A percentile compares a stretch with the other conserved stretches of the same genome.
These are phyloP conservation scores for Linum trigynum DNA, from an alignment of 345 rosid species.

Conservation along the genomic window DNA sequence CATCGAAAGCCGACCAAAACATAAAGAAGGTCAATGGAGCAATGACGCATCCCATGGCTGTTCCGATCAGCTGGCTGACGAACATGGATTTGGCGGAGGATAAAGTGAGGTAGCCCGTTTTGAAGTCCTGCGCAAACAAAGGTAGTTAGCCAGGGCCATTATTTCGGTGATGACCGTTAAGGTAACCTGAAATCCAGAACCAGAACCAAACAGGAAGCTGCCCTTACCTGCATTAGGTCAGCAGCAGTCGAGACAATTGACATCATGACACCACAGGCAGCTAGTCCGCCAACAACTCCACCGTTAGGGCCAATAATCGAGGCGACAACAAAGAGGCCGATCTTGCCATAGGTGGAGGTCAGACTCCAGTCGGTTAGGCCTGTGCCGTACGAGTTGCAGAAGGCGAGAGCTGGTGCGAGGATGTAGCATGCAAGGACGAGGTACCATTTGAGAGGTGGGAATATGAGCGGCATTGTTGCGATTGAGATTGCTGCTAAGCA, in stretches of 20 bases:
- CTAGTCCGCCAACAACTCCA: constrained; percentile 83
- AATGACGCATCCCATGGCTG: constrained; percentile 82
- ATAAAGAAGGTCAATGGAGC: constrained; percentile 89
- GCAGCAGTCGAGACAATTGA: constrained; percentile 87
- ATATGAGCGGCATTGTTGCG: constrained; percentile 55
- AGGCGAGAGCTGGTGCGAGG: constrained; percentile 87
- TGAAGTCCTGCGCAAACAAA: constrained; percentile 43
- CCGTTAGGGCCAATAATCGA: constrained; percentile 70
- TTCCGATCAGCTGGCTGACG: constrained; percentile 71
- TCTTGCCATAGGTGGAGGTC: constrained; percentile 82
- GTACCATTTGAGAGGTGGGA: constrained; percentile 84
- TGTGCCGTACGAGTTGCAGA: constrained; percentile 82
- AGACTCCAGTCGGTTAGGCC: constrained; percentile 85
- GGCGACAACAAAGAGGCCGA: constrained; percentile 80
- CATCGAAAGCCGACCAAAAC: constrained; percentile 78
- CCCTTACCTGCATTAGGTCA: constrained; percentile 56
- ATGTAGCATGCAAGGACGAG: constrained; percentile 67
- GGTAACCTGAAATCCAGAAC: too few relatives aligned
- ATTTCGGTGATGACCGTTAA: too few relatives aligned
- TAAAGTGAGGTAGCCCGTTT: constrained; percentile 75
- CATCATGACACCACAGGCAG: constrained; percentile 89
- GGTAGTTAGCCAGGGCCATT: too few relatives aligned
- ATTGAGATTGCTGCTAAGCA: constrained; percentile 88
- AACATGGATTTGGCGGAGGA: constrained; percentile 93
- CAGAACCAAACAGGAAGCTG: too few relatives aligned